A percentile compares a stretch with the other conserved stretches of the same genome.
Conservation (phyloP, 345 rosid species). For the Pistacia atlantica region DNA sequence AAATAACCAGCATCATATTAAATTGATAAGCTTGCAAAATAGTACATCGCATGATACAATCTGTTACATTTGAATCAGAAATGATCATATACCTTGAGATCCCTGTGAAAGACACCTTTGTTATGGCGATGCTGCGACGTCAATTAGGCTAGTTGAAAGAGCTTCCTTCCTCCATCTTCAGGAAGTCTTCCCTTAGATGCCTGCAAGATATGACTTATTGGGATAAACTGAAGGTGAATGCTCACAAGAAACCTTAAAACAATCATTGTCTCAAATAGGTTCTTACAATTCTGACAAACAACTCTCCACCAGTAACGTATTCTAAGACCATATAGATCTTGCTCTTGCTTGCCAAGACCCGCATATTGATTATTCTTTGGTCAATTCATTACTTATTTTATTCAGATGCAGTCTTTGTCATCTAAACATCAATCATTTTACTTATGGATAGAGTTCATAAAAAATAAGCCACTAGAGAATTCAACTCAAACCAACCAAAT, state of each 20-base stretch:
- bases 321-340: slow-evolving; percentile 90
- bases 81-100: slow-evolving; percentile 72
- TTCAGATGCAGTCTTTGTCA: too few species aligned
- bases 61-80: background rate
- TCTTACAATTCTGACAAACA: slow-evolving; percentile 86
- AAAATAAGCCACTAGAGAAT: too few species aligned
- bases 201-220: slow-evolving; percentile 31
- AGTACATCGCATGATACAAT: too few species aligned
- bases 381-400: background rate
- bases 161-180: slow-evolving; percentile 79
- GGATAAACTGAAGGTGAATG: background rate
- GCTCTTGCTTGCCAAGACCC: slow-evolving; percentile 90
- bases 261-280: background rate
- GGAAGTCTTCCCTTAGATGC: slow-evolving; percentile 71
- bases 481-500: too few species aligned
- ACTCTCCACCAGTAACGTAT: slow-evolving; percentile 80
- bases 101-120: slow-evolving; percentile 90
- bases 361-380: slow-evolving; percentile 25
- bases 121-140: slow-evolving; percentile 88
- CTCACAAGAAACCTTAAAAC: background rate
- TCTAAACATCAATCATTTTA: too few species aligned
- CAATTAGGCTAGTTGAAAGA: slow-evolving; percentile 90
- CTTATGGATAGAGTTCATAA: too few species aligned
- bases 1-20: background rate
- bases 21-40: background rate